Base-by-base conservation (phyloP, 352 stramenopile species). In the Pythium brachiatum region DNA sequence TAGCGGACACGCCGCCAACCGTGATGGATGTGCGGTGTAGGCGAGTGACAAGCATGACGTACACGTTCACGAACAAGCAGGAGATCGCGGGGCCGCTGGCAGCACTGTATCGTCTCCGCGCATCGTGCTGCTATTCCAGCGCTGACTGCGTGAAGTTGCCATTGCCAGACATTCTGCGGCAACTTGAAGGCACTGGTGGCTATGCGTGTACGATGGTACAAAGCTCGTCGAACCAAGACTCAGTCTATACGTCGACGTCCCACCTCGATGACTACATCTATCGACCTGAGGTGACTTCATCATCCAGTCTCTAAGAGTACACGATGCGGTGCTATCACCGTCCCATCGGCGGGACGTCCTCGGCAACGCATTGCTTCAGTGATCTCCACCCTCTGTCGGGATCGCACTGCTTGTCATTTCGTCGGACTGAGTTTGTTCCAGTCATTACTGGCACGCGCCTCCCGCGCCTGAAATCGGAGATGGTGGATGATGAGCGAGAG, bases 261-360 rank as follows among this genome's bases (percentile, higher is more conserved):
- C 12, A 16, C 43, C 11, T 62, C 55, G 55, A 54, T 12, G 55
- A 54, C 20, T 62, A 62, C 36, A 31, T 53, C 11, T 53, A 53
- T 21, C 48, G 58, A 8, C 48, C 58, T 43, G 2, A 23, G 2
- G 15, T 11, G 1, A 43, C 27, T 1, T 16, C 13, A 6, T 12
- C 21, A 2, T 3, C 15, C 5, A 7, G 8, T 1, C 0, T 64
- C 0, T 64, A 58, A 20, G 44, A 64, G 20, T 64, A 53, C 29
- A 21, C 26, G 1, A 64, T 64, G 38, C 39, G 58, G 2, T 64
- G 36, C 31, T 64, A 64, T 11, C 58, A 46, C 11, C 32, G 52
- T n/a, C n/a, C 11, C 18, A 27, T 2, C 3, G n/a, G 6, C 7
- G 12, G 1, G 2, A 20, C 46, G 4, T 47, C 6, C 5, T 18